Base-by-base conservation (phyloP, 1,139 yeast genomes). In the Magnusiomyces sp. region DNA sequence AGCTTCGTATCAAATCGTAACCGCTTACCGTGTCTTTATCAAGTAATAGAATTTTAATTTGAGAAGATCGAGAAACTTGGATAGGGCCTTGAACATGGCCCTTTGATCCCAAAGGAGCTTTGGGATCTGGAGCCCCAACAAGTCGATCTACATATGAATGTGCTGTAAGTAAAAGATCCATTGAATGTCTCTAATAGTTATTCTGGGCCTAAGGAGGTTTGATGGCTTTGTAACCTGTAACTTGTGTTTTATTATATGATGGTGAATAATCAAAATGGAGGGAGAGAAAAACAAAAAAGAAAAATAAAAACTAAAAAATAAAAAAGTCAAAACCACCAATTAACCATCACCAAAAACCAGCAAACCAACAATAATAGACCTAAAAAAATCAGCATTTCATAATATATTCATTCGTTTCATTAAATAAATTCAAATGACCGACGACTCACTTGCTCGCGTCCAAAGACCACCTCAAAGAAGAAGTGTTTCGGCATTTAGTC, bases 1-100 rank as follows among this genome's bases (percentile, higher is more conserved):
- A 20, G 27, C 23, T 38, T 19, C 19, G 27, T 32, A 39, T n/a
- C 19, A 9, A 38, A 14, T 10, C 14, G 20, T 40, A 23, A 23
- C 29, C 7, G 29, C 65, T 14, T 43, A 61, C 65, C 1, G 99
- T 92, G 57, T 75, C 73, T 50, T 77, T 71, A 63, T 92, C 99
- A 51, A 94, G 74, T 43, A 92, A 72, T 38, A 92, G 72, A 34
- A 90, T 95, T 55, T 79, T 80, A 51, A 90, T 81, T 57, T 77
- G 77, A 43, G 46, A 43, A n/a, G 46, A 72, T 65, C 9, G 67
- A 69, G 14, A 70, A 70, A 5, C 59, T 16, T 46, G 41, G 50
- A 46, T 59, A 47, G 55, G 58, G 20, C 46, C 53, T 49, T 37
- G 57, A 23, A 23, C 7, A 23, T 23, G 29, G 6, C 6, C 4